A percentile compares a stretch with the other conserved stretches of the same genome.
phyloP scores from a whole-genome alignment of 208 protist species.

The Trypanosoma brucei region DNA sequence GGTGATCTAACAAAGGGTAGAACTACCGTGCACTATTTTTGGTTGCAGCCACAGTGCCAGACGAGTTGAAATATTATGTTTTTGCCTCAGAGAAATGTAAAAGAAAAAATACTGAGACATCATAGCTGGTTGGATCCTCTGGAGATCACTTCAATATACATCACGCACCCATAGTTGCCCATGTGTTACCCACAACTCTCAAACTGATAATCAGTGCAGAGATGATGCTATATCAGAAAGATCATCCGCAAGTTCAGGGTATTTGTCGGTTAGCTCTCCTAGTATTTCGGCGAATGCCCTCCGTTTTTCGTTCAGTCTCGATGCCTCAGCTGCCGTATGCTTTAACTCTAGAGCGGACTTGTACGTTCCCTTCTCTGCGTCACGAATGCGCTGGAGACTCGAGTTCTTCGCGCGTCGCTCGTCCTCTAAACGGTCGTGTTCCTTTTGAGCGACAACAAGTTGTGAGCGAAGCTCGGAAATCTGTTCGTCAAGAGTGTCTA shows the following conservation, averaged over 20 bases:
- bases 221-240: constrained; percentile 17
- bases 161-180: too few relatives aligned
- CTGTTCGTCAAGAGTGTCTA: constrained; percentile 60
- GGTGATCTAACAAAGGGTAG: too few relatives aligned
- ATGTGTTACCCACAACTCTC: too few relatives aligned
- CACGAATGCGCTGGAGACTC: constrained; percentile 77
- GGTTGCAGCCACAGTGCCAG: too few relatives aligned
- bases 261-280: constrained; percentile 61
- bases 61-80: too few relatives aligned
- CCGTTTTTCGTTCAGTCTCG: constrained; percentile 60
- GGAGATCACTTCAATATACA: too few relatives aligned
- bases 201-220: background rate
- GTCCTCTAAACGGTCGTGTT: constrained; percentile 64
- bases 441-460: constrained; percentile 45
- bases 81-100: too few relatives aligned
- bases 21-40: too few relatives aligned
- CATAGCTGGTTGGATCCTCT: too few relatives aligned
- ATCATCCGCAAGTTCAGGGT: constrained; percentile 66
- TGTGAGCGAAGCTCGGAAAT: constrained; percentile 66
- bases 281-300: constrained; percentile 62
- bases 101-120: too few relatives aligned
- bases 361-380: constrained; percentile 81
- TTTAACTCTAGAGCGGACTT: constrained; percentile 71
- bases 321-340: constrained; percentile 34
- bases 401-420: constrained; percentile 76